Base-by-base conservation (phyloP, 1,139 yeast species). In the Lodderomyces oxycetoniae region DNA sequence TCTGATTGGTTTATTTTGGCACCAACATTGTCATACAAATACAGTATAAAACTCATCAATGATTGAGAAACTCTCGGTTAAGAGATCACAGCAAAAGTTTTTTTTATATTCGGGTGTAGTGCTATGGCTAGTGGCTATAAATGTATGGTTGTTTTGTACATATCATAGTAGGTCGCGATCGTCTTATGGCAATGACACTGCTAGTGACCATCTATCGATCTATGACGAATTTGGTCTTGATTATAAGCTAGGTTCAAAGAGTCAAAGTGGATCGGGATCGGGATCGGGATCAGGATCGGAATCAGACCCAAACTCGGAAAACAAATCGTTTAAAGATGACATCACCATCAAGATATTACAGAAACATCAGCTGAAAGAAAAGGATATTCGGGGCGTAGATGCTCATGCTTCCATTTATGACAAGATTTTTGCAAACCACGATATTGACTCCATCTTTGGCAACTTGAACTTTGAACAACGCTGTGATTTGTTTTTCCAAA, bases 401-500 rank as follows among this genome's bases (percentile, higher is more conserved):
- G 35, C 32, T 2, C 36, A 36, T 34, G 39, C 48, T 2, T 12
- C 26, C 1, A 35, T 40, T 19, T 42, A 44, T 21, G 46, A 53
- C 33, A 24, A 17, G 3, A 50, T 43, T 13, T 41, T 43, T 25
- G 26, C 32, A 12, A 40, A 37, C 25, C 48, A 44, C 25, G 34
- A 35, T 13, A 27, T 39, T 17, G 41, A 40, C 17, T 37, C 47
- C 8, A 37, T 52, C 8, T 40, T 51, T 15, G 41, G 38, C 9
- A 36, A 42, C 21, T 35, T 49, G 9, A 33, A 39, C 26, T 57
- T 58, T 28, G 43, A 47, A 9, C 43, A 54, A 27, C 36, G 64
- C 27, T 59, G 67, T 47, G 60, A 57, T 35, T 50, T 60, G 32
- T 61, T 56, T 35, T 60, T 61, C 46, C 49, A 49, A 28, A 58